A percentile compares a stretch with the other conserved stretches of the same genome.
Evolutionary conservation across 1,139 yeast genomes (phyloP).

Genomic region (Yamadazyma songkhlaensis): DNA sequence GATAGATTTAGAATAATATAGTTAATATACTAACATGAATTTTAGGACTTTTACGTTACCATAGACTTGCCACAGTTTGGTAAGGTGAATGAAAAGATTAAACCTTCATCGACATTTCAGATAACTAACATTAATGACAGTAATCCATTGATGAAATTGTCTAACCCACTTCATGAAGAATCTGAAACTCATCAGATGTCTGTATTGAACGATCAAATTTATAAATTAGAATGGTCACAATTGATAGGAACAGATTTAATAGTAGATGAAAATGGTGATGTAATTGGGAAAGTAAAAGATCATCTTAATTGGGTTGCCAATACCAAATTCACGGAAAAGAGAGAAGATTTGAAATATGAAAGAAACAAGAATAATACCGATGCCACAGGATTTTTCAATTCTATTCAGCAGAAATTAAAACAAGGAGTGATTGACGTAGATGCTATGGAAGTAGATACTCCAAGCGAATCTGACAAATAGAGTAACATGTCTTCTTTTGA

Average conservation of each 20-base stretch:
- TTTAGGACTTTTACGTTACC: slow-evolving; percentile 41
- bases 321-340: slow-evolving; percentile 21
- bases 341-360: slow-evolving; percentile 8
- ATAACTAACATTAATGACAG: slow-evolving; percentile 33
- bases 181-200: slow-evolving; percentile 21
- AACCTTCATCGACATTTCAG: slow-evolving; percentile 43
- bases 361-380: slow-evolving; percentile 5
- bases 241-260: slow-evolving; percentile 81
- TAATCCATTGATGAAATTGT: slow-evolving; percentile 37
- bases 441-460: background rate
- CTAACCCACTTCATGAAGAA: slow-evolving; percentile 19
- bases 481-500: too few relatives aligned
- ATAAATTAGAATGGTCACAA: slow-evolving; percentile 75
- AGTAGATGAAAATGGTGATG: slow-evolving; percentile 56
- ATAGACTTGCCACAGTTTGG: slow-evolving; percentile 39
- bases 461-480: background rate
- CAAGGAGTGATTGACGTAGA: slow-evolving; percentile 1
- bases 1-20: background rate
- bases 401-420: slow-evolving; percentile 3
- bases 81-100: slow-evolving; percentile 25
- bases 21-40: slow-evolving; percentile 22
- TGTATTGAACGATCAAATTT: slow-evolving; percentile 47
- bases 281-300: slow-evolving; percentile 42
- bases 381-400: slow-evolving; percentile 7
- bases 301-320: slow-evolving; percentile 34